Base-by-base conservation (phyloP, 306 rosid genomes). In the Albizia julibrissin region DNA sequence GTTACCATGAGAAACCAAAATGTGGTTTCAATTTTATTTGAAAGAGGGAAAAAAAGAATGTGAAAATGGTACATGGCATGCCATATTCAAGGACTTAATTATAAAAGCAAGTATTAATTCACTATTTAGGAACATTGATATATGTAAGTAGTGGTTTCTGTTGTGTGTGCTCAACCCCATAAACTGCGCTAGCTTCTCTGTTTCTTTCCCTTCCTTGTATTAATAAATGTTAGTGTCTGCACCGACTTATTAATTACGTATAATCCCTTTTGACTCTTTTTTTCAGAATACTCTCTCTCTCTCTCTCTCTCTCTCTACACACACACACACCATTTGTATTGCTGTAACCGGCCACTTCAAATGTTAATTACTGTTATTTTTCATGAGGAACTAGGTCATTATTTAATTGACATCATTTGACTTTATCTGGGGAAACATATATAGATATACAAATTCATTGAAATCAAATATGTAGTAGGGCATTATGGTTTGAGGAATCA, bases 1-100 rank as follows among this genome's bases (percentile, higher is more conserved):
- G 99, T 84, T 96, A 89, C 97, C 99, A 15, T 95, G 91, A 86
- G 61, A 69, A 24, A 69, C 52, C 33, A 69, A 42, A 9, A 40
- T 22, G 62, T 40, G 22, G 19, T 78, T 81, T 72, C 77, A 78
- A 49, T 81, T 84, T 87, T 78, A 81, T 81, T 87, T 73, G 43
- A 70, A 62, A 84, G 26, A 2, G 26, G 62, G 1, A 12, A 24
- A 24, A 24, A 24, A 3, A 26, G 34, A 59, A 77, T 10, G 70
- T 3, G 77, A 74, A 43, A 61, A 33, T 69, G 81, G 70, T 47
- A 47, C 8, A 75, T 84, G 87, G 70, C 85, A 62, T 22, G 67
- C 34, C 67, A 61, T 61, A 77, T 47, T 77, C 66, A 81, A 69
- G 85, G 61, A 87, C 76, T 72, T 39, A 13, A 46, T 76, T 73